Base-by-base conservation (phyloP, 495 filamentous ascomycete species). In the Aspergillus steynii region DNA sequence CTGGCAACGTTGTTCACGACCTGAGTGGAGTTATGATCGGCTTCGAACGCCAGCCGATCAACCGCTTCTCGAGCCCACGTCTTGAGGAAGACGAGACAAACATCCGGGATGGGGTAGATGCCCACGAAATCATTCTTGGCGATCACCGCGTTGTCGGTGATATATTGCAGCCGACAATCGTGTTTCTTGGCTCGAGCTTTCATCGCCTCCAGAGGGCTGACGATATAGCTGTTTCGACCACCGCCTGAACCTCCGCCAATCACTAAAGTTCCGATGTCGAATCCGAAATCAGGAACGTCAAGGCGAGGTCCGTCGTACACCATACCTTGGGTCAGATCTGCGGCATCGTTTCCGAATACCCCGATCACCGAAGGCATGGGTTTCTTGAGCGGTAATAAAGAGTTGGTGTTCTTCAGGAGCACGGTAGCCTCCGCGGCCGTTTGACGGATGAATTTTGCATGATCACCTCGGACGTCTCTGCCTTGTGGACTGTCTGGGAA, bases 301-400 rank as follows among this genome's bases (percentile, higher is more conserved):
- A 74, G 71, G 29, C 78, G 73, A 5, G 71, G 71, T 53, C 74
- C 77, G 9, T 12, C 20, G 27, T 28, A 27, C 5, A 29, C 14
- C 1, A 53, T 4, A 3, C 74, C 74, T 34, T 79, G 77, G 5
- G 79, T 78, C 6, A 79, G 75, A 27, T 82, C 77, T 26, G 80
- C 82, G 15, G 85, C 86, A 51, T 87, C 86, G 29, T 86, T 82
- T 9, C 87, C 86, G 56, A 87, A 83, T n/a, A 90, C 77, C 14
- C 54, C 60, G 28, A 89, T 77, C 26, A 28, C 25, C 2, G 20
- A 15, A 29, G 50, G 27, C 61, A 78, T 83, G 50, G 68, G 71
- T 8, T 81, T 77, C 0, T 67, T 70, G 29, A 89, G 68, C 0
- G 86, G 87, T 2, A 90, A 67, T 7, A 77, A 72, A 37, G 72